phyloP scores from a whole-genome alignment of 148 eudicot species.

The Chenopodium album region DNA sequence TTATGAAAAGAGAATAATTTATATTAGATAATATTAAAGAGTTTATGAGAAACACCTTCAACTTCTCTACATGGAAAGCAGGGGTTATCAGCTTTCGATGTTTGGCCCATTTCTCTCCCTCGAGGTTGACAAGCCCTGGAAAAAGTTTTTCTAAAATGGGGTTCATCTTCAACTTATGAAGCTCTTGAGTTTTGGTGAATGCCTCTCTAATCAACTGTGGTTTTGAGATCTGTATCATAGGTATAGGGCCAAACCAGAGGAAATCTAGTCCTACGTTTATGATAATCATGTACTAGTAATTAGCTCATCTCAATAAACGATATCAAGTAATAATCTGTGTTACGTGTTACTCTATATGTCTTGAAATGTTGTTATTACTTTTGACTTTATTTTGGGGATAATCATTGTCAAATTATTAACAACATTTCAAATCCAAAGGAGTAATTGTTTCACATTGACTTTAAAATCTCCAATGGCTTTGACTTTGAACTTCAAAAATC shows the following conservation, averaged over 20 bases:
- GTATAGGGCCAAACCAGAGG: conserved; percentile 16
- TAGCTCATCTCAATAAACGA: too few relatives aligned
- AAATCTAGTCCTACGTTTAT: conserved; percentile 8
- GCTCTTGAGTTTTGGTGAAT: neutral
- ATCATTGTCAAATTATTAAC: too few relatives aligned
- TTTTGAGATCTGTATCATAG: neutral
- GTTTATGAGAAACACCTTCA: neutral
- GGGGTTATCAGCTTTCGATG: neutral
- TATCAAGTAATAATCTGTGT: too few relatives aligned
- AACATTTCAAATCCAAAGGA: too few relatives aligned
- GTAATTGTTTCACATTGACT: too few relatives aligned
- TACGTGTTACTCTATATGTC: too few relatives aligned
- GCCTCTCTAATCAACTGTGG: conserved; percentile 19
- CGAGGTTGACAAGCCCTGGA: conserved; percentile 2
- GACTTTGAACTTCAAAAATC: conserved; percentile 17
- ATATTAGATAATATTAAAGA: neutral
- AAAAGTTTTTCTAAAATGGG: conserved; percentile 3
- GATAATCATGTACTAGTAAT: neutral
- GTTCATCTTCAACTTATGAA: neutral
- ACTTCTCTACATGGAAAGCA: too few relatives aligned
- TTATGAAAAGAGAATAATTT: too few relatives aligned
- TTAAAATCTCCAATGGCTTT: too few relatives aligned
- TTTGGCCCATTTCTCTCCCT: conserved; percentile 21
- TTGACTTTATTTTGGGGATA: too few relatives aligned
- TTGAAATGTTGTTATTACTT: too few relatives aligned